phyloP scores from a whole-genome alignment of 2,329 filamentous ascomycete genomes.

The Curvularia eragrostidis region DNA sequence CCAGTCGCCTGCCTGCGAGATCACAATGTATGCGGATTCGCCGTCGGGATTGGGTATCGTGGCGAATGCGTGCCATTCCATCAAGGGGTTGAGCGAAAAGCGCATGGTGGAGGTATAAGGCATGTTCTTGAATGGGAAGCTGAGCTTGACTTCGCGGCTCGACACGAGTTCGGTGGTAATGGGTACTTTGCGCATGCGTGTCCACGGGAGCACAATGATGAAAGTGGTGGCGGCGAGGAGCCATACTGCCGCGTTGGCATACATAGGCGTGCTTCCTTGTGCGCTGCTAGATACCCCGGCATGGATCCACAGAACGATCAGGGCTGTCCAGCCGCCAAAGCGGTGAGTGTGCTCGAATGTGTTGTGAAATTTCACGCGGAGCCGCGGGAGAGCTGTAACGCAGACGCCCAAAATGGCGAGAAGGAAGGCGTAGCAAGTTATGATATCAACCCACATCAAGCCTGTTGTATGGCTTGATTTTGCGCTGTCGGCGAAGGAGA shows the following conservation, averaged over 20 bases:
- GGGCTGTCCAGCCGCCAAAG: constrained; percentile 42
- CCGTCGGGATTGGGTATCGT: constrained; percentile 35
- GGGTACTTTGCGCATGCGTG: constrained; percentile 70
- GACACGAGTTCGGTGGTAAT: constrained; percentile 73
- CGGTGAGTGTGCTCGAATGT: constrained; percentile 46
- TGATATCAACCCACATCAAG: constrained; percentile 28
- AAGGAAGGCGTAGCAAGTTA: constrained; percentile 23
- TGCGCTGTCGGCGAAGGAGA: constrained; percentile 23
- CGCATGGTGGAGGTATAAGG: constrained; percentile 33
- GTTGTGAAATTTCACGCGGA: constrained; percentile 42
- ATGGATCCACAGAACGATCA: constrained; percentile 39
- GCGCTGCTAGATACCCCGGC: constrained; percentile 20
- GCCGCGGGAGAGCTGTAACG: constrained; percentile 30
- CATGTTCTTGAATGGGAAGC: constrained; percentile 48
- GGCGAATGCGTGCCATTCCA: constrained; percentile 50
- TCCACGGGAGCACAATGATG: constrained; percentile 75
- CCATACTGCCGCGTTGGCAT: constrained; percentile 60
- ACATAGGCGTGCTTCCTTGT: constrained; percentile 7
- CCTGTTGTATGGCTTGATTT: constrained; percentile 17
- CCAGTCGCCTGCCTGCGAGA: constrained; percentile 48
- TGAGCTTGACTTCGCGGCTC: constrained; percentile 72
- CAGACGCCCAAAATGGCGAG: constrained; percentile 34
- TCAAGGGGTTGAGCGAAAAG: constrained; percentile 28
- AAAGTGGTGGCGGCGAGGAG: constrained; percentile 69
- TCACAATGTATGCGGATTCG: constrained; percentile 29